Percentiles rank a stretch among this genome's conserved stretches.
These are phyloP conservation scores for Lasiosphaeria hispida DNA, from an alignment of 495 filamentous ascomycete genomes.

Conservation along the genomic window DNA sequence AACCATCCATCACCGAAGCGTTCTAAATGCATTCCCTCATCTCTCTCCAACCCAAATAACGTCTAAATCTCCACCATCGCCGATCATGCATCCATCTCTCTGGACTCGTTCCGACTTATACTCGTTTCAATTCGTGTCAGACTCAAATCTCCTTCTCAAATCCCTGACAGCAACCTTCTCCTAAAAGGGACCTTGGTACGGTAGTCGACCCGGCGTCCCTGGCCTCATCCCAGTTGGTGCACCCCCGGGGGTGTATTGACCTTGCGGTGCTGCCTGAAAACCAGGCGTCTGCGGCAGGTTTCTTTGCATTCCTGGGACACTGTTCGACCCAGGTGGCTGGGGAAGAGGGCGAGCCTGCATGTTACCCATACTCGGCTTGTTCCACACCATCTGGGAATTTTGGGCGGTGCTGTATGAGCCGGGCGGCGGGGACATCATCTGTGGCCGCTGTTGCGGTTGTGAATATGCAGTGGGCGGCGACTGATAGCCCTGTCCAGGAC, in stretches of 20 bases:
- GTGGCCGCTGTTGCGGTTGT: conserved; percentile 13
- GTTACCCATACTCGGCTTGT: conserved; percentile 20
- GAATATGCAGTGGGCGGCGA: conserved; percentile 5
- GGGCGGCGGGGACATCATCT: conserved; percentile 20
- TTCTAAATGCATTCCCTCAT: too few species aligned
- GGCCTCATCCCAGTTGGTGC: conserved; percentile 20
- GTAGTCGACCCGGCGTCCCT: conserved; percentile 31
- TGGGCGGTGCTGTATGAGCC: conserved; percentile 12
- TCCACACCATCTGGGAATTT: conserved; percentile 1
- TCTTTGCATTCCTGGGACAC: conserved; percentile 28
- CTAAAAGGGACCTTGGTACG: conserved; percentile 42
- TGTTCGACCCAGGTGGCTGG: conserved; percentile 20
- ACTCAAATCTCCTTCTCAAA: conserved; percentile 20
- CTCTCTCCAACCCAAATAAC: too few species aligned
- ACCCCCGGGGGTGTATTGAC: conserved; percentile 28
- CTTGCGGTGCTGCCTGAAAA: conserved; percentile 29
- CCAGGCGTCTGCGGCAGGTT: conserved; percentile 28
- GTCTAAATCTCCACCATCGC: too few species aligned
- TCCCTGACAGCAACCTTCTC: conserved; percentile 17
- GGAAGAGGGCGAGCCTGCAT: conserved; percentile 13
- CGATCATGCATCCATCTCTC: neutral
- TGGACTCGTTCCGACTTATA: neutral
- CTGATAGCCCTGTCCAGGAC: conserved; percentile 14
- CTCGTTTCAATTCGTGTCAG: neutral
- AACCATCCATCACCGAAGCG: too few species aligned